These are phyloP conservation scores for Annulohypoxylon moriforme DNA, from an alignment of 495 filamentous ascomycete species.

Conservation along the genomic window DNA sequence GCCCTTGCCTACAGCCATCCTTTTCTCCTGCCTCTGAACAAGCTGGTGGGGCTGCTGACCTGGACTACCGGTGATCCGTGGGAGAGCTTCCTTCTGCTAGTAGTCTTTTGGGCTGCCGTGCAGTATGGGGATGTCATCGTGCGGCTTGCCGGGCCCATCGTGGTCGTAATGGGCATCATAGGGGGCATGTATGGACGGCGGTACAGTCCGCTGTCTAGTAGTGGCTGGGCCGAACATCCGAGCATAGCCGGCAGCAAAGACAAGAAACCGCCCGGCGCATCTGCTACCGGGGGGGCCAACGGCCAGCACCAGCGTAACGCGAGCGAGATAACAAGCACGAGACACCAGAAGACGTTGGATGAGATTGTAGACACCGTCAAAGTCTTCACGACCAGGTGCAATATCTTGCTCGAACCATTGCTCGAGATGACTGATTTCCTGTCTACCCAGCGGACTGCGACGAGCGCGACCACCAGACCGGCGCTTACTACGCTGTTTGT, in stretches of 20 bases:
- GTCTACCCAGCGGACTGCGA: constrained; percentile 89
- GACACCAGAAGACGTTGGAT: constrained; percentile 85
- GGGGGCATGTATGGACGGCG: constrained; percentile 91
- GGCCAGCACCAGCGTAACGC: constrained; percentile 58
- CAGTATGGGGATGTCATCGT: constrained; percentile 88
- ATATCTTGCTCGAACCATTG: constrained; percentile 89
- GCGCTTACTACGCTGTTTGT: constrained; percentile 90
- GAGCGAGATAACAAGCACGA: constrained; percentile 71
- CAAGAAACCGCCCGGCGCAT: constrained; percentile 61
- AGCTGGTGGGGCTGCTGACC: constrained; percentile 81
- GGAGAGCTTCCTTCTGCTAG: constrained; percentile 93
- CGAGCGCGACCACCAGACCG: constrained; percentile 91
- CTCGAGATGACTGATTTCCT: constrained; percentile 91
- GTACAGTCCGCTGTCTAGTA: constrained; percentile 90
- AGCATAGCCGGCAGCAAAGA: constrained; percentile 43
- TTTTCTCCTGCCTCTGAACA: constrained; percentile 88
- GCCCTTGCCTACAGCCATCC: constrained; percentile 94
- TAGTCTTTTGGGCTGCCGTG: constrained; percentile 83
- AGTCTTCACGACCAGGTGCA: constrained; percentile 88
- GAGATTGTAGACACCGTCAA: constrained; percentile 95
- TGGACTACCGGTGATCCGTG: constrained; percentile 95
- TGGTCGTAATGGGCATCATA: constrained; percentile 82
- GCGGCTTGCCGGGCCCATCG: constrained; percentile 81
- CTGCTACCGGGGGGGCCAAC: constrained; percentile 51
- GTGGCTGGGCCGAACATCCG: constrained; percentile 70